Percentiles rank a stretch among this genome's conserved stretches.
Evolutionary conservation across 176 grass and related monocot genomes (phyloP).

Genomic region (Melocanna baccifera): DNA sequence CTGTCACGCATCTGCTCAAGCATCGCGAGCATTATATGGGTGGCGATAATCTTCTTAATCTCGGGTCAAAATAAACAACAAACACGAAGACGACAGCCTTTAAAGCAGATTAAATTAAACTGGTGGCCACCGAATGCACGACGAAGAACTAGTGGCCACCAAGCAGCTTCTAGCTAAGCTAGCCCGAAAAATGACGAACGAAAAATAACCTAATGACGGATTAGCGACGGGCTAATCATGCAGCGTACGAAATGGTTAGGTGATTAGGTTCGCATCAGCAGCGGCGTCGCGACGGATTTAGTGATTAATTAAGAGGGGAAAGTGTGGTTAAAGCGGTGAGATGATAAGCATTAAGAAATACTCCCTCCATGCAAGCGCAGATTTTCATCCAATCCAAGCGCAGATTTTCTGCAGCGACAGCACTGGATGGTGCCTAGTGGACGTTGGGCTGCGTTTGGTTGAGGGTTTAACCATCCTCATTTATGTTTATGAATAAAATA

Average conservation of each 20-base stretch:
- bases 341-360: conserved; percentile 8
- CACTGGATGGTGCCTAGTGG: not conserved
- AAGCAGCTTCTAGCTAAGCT: not conserved
- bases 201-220: not conserved
- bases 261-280: conserved; percentile 5
- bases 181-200: not conserved
- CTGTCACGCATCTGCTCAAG: not conserved
- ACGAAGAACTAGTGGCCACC: not conserved
- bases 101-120: not conserved
- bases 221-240: conserved; percentile 7
- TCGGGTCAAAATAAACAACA: conserved; percentile 3
- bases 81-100: not conserved
- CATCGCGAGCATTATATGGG: not conserved
- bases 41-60: conserved; percentile 33
- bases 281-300: conserved; percentile 2
- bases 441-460: not conserved
- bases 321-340: not conserved
- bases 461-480: too few relatives aligned
- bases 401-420: not conserved
- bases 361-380: not conserved
- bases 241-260: not conserved
- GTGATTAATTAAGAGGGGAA: not conserved
- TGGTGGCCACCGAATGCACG: not conserved
- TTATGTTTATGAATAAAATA: too few relatives aligned
- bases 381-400: not conserved